Conservation (phyloP, 331 rosid species). For the Acacia concinna region DNA sequence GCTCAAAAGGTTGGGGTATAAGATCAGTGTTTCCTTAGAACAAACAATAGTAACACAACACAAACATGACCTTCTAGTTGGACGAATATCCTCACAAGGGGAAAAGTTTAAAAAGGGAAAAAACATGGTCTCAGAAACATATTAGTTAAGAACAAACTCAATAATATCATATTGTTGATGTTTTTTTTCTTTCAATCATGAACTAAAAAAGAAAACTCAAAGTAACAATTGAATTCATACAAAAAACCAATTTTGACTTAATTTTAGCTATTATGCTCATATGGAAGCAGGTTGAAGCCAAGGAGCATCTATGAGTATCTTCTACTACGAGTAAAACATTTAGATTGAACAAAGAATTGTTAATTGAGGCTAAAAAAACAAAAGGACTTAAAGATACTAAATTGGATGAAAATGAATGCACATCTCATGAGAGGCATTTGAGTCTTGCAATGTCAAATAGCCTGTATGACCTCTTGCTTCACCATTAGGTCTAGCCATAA, state of each 20-base stretch:
- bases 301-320: not conserved
- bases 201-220: not conserved
- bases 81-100: not conserved
- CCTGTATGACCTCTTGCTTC: not conserved
- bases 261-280: not conserved
- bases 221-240: not conserved
- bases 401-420: not conserved
- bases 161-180: not conserved
- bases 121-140: not conserved
- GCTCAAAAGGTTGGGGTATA: too few species aligned
- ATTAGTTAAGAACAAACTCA: not conserved
- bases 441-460: not conserved
- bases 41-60: too few species aligned
- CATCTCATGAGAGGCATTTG: not conserved
- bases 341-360: not conserved
- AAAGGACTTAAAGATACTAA: not conserved
- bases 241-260: constrained; percentile 4
- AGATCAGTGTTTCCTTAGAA: too few species aligned
- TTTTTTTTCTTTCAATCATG: not conserved
- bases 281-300: not conserved
- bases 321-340: not conserved
- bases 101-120: not conserved
- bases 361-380: not conserved
- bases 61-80: too few species aligned
- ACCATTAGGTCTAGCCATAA: not conserved